Conservation (phyloP, 208 protist genomes). For the Trypanosoma rangeli region DNA sequence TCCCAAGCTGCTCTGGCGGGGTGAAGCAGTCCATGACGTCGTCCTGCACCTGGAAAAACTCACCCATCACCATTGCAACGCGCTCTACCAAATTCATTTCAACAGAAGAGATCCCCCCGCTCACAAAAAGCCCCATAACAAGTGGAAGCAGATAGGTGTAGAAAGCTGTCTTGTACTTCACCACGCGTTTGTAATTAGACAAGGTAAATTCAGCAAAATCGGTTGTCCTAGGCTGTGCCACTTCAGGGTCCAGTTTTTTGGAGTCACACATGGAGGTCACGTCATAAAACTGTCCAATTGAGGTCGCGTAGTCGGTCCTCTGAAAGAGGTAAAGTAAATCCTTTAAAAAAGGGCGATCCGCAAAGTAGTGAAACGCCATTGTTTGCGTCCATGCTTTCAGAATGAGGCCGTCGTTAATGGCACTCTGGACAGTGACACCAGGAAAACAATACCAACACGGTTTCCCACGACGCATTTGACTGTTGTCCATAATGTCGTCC, state of each 20-base stretch:
- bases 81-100: conserved; percentile 63
- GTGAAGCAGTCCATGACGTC: conserved; percentile 98
- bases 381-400: conserved; percentile 91
- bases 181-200: conserved; percentile 92
- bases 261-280: conserved; percentile 91
- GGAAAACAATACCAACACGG: conserved; percentile 94
- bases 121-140: conserved; percentile 92
- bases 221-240: conserved; percentile 56
- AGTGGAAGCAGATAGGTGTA: conserved; percentile 98
- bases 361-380: conserved; percentile 93
- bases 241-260: conserved; percentile 79
- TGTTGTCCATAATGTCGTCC: conserved; percentile 98
- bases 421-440: conserved; percentile 90
- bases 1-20: conserved; percentile 94
- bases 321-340: conserved; percentile 93
- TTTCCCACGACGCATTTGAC: conserved; percentile 93
- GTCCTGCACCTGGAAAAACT: conserved; percentile 98
- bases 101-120: conserved; percentile 53
- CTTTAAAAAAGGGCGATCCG: conserved; percentile 72
- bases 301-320: conserved; percentile 91
- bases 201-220: conserved; percentile 88
- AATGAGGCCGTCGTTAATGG: conserved; percentile 97
- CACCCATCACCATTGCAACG: conserved; percentile 94
- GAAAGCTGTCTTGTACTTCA: conserved; percentile 97
- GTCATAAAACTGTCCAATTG: conserved; percentile 97